phyloP scores from a whole-genome alignment of 2,329 filamentous ascomycete genomes.

The Clonostachys chloroleuca region DNA sequence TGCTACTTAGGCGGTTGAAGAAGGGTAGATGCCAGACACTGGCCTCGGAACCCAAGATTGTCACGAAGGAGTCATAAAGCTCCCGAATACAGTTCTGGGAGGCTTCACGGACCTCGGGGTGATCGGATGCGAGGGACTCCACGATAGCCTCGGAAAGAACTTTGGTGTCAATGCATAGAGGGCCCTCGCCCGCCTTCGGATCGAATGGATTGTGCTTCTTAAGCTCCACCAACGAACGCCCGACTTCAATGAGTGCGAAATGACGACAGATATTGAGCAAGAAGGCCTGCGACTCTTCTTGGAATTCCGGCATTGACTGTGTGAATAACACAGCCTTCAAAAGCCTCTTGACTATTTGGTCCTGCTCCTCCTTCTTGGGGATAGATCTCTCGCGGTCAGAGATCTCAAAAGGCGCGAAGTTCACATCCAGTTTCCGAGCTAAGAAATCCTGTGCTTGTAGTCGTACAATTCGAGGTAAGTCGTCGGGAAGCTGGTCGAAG shows the following conservation, averaged over 20 bases:
- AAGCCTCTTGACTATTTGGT: slow-evolving; percentile 76
- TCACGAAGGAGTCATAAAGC: slow-evolving; percentile 70
- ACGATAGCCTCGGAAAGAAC: slow-evolving; percentile 86
- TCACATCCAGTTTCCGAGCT: slow-evolving; percentile 65
- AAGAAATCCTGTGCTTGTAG: slow-evolving; percentile 85
- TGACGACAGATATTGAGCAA: slow-evolving; percentile 81
- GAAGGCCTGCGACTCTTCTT: slow-evolving; percentile 70
- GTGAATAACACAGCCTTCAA: slow-evolving; percentile 87
- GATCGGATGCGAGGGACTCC: slow-evolving; percentile 84
- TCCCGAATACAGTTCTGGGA: slow-evolving; percentile 75
- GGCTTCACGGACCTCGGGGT: slow-evolving; percentile 73
- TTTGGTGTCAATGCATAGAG: slow-evolving; percentile 80
- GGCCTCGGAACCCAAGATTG: slow-evolving; percentile 72
- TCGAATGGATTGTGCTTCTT: slow-evolving; percentile 82
- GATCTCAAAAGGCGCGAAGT: slow-evolving; percentile 65
- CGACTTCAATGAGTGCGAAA: slow-evolving; percentile 86
- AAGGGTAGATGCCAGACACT: slow-evolving; percentile 75
- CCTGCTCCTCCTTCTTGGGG: slow-evolving; percentile 80
- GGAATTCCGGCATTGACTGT: slow-evolving; percentile 75
- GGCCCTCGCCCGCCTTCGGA: slow-evolving; percentile 80
- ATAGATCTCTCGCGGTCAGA: slow-evolving; percentile 81
- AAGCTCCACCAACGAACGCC: slow-evolving; percentile 73
- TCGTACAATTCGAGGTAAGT: slow-evolving; percentile 78
- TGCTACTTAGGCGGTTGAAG: slow-evolving; percentile 76
- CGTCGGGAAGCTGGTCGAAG: slow-evolving; percentile 81